Conservation (phyloP, 1,139 yeast species). For the Sugiyamaella pinicola region DNA sequence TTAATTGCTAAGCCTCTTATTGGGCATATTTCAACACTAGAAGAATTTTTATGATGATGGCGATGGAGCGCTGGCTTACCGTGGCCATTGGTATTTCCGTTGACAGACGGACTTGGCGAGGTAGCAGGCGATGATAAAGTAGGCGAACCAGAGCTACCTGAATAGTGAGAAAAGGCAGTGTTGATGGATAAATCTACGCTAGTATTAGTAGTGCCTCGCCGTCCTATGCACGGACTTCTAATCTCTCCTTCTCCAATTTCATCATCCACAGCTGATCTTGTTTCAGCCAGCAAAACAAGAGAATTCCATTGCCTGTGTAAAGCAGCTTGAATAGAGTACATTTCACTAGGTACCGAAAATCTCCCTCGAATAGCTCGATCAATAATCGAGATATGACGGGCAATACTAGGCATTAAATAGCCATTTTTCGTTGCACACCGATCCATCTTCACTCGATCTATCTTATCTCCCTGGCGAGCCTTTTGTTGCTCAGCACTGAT, state of each 20-base stretch:
- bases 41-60: not conserved
- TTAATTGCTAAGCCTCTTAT: conserved; percentile 21
- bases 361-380: conserved; percentile 32
- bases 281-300: conserved; percentile 16
- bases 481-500: conserved; percentile 23
- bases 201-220: not conserved
- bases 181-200: not conserved
- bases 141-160: conserved; percentile 6
- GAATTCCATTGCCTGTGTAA: conserved; percentile 30
- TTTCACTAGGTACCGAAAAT: conserved; percentile 29
- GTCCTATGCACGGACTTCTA: conserved; percentile 13
- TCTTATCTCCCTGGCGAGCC: conserved; percentile 17
- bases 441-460: conserved; percentile 26
- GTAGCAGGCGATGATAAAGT: conserved; percentile 15
- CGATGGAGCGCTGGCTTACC: not conserved
- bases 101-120: conserved; percentile 15
- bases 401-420: conserved; percentile 28
- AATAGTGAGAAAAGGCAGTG: conserved; percentile 3
- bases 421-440: conserved; percentile 28
- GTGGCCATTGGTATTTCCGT: not conserved
- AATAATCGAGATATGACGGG: conserved; percentile 28
- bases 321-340: conserved; percentile 25
- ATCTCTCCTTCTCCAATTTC: conserved; percentile 1
- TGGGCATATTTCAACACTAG: conserved; percentile 14
- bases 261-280: not conserved